phyloP scores from a whole-genome alignment of 148 eudicot species.

The Amaranthus cruentus region DNA sequence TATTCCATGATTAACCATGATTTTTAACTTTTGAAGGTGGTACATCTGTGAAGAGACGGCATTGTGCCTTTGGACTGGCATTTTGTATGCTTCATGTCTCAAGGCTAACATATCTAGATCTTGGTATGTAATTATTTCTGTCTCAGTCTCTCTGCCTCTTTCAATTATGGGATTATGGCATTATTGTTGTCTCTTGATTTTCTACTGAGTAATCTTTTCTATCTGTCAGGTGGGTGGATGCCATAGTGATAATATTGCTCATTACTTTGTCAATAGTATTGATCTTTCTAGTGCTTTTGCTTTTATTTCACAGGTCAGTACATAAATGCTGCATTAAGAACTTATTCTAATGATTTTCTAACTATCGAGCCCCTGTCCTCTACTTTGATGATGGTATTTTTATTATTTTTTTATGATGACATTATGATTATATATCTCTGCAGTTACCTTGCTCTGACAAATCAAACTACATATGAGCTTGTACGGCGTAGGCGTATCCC shows the following conservation, averaged over 20 bases:
- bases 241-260: slow-evolving; percentile 54
- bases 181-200: too few species aligned
- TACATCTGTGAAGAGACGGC: slow-evolving; percentile 81
- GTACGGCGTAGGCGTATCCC: slow-evolving; percentile 78
- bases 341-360: neutral
- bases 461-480: slow-evolving; percentile 92
- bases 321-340: slow-evolving; percentile 1
- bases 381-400: neutral
- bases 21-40: slow-evolving; percentile 56
- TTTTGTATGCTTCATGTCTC: slow-evolving; percentile 65
- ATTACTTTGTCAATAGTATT: slow-evolving; percentile 46
- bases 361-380: neutral
- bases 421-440: slow-evolving; percentile 4
- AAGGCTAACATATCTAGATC: slow-evolving; percentile 58
- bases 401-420: neutral
- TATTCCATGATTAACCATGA: neutral
- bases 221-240: slow-evolving; percentile 71
- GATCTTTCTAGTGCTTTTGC: slow-evolving; percentile 30
- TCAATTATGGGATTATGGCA: too few species aligned
- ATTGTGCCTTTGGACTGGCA: slow-evolving; percentile 79
- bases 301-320: slow-evolving; percentile 54
- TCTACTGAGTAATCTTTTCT: neutral
- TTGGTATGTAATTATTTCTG: slow-evolving; percentile 41
- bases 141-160: too few species aligned
- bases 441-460: slow-evolving; percentile 81